Base-by-base conservation (phyloP, 768 basidiomycete genomes). In the Pulveroboletus sp. region DNA sequence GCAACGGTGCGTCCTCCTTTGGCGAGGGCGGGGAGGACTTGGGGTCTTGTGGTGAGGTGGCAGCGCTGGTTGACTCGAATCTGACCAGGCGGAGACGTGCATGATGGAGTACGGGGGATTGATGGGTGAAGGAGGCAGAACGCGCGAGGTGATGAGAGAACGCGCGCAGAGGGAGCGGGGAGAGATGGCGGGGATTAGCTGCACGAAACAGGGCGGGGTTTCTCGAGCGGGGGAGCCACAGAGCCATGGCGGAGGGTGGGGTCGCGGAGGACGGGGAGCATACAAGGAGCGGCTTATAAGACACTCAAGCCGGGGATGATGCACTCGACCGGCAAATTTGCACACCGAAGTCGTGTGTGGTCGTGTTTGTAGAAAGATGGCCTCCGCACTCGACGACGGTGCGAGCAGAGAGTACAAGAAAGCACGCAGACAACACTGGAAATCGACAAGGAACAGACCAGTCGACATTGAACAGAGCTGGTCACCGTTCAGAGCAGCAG, bases 401-500 rank as follows among this genome's bases (percentile, higher is more conserved):
- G 31, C 31, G 2, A 47, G 26, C 46, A 59, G 69, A 5, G 80
- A 75, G 41, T 83, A 82, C 74, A 87, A 78, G 58, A 75, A 76
- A 53, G 77, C 87, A 0, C 72, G 74, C 28, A 72, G 78, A 49
- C 80, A 76, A 42, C 75, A 83, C 65, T 56, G 72, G 55, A 88
- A 81, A 65, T 73, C 84, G 0, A 84, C 82, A 8, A 79, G 69
- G 54, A 77, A 80, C 58, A 76, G 81, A 60, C 67, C 66, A 11
- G 59, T 59, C 0, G 68, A 73, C 26, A 52, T 71, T 7, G 77
- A 80, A n/a, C 54, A 66, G 10, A 74, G 76, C 39, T 89, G 86
- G 86, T 81, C 89, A 0, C 76, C 85, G 0, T 92, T 92, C 64
- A 75, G 90, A 60, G 76, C 76, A 0, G 82, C 82, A 24, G 90